phyloP scores from a whole-genome alignment of 495 filamentous ascomycete genomes.

The Hypoxylon subgilvum region DNA sequence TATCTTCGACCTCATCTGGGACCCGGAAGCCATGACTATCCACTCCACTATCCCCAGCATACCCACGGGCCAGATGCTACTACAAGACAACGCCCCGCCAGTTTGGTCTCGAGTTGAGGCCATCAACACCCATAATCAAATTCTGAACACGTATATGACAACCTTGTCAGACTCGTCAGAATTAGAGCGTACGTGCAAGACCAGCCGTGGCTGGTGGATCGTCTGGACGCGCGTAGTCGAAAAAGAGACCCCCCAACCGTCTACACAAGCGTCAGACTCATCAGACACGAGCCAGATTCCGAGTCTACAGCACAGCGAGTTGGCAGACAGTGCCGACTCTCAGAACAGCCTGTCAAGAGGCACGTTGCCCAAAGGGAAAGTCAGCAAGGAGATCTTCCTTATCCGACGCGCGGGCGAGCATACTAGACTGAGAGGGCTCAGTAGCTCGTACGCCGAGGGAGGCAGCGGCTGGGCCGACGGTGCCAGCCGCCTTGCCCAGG shows the following conservation, averaged over 20 bases:
- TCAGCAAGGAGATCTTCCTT: slow-evolving; percentile 76
- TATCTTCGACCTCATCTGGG: slow-evolving; percentile 87
- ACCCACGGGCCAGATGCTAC: slow-evolving; percentile 61
- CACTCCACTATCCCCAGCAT: slow-evolving; percentile 91
- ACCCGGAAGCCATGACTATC: slow-evolving; percentile 74
- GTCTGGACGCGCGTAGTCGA: slow-evolving; percentile 82
- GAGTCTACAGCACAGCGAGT: slow-evolving; percentile 24
- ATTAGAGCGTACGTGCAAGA: slow-evolving; percentile 88
- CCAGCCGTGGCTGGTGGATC: slow-evolving; percentile 92
- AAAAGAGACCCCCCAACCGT: slow-evolving; percentile 32
- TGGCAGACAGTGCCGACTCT: slow-evolving; percentile 37
- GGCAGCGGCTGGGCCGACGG: slow-evolving; percentile 60
- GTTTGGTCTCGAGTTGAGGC: slow-evolving; percentile 83
- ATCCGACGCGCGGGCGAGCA: slow-evolving; percentile 79
- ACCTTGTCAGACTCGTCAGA: slow-evolving; percentile 66
- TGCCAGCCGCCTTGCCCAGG: slow-evolving; percentile 74
- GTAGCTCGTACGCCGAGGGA: slow-evolving; percentile 50
- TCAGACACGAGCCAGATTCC: slow-evolving; percentile 31
- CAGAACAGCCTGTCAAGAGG: slow-evolving; percentile 3
- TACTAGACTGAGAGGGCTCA: slow-evolving; percentile 39
- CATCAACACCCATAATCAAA: slow-evolving; percentile 86
- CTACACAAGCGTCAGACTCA: slow-evolving; percentile 11
- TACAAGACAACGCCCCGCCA: slow-evolving; percentile 30
- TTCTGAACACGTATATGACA: slow-evolving; percentile 74
- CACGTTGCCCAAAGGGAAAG: slow-evolving; percentile 12